Evolutionary conservation across 2,329 filamentous ascomycete species (phyloP), one percentile per base, ranked within the genome.

Genomic region (Phyllosticta capitalensis): DNA sequence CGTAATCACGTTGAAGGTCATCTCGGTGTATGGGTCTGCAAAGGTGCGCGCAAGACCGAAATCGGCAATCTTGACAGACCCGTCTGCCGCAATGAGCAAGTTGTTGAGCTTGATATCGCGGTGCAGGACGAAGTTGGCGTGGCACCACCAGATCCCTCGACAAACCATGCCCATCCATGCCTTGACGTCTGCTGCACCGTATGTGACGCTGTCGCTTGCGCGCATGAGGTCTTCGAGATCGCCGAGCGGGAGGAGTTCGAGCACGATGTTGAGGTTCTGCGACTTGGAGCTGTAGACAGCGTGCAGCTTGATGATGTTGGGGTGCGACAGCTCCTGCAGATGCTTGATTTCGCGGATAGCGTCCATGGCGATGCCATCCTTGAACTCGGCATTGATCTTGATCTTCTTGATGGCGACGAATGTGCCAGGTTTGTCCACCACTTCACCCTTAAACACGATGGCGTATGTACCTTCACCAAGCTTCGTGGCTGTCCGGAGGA

Each of bases 21-120:
- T 99, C 66, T 82, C 81, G 59, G 84, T 79, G 68, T 91, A 89
- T 0, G 94, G 92, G 72, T 99, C 94, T 7, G 90, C 87, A 72
- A 96, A 96, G 62, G 82, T 84, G 63, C 94, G 81, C 5, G 94
- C 94, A 33, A 99, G 85, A 80, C 94, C 94, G 67, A 99, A 99
- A 87, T 99, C 94, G 38, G 92, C 94, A 55, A 99, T 83, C 73
- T 97, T 97, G 69, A 99, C 85, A 69, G 92, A 89, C 54, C 94
- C 92, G 70, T 96, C 89, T 50, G 90, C 88, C 21, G 91, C 91
- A 67, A 99, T 95, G 61, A 99, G 81, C 74, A 97, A 78, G 77
- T 99, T 99, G 82, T 97, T 97, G 54, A 92, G 92, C 76, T 99
- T 99, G 79, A 99, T 97, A 78, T 99, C 94, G 67, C 94, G 89